phyloP scores from a whole-genome alignment of 345 rosid species.

The Dipteronia dyeriana region DNA sequence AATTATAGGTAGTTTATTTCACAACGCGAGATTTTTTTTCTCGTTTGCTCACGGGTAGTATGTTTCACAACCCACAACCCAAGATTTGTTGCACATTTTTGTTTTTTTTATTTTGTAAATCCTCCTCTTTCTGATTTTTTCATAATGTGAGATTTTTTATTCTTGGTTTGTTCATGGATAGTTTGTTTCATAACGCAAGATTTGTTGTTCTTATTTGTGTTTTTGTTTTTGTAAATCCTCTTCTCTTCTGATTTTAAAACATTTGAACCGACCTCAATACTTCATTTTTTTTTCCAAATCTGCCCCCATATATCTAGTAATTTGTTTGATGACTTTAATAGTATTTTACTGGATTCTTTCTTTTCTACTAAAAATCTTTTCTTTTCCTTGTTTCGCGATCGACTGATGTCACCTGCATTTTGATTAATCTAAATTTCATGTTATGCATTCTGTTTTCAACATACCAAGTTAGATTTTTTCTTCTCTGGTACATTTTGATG shows the following conservation, averaged over 20 bases:
- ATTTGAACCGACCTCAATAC: conserved; percentile 15
- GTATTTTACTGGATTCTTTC: not conserved
- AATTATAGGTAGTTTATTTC: not conserved
- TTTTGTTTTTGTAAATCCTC: not conserved
- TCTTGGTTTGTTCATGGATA: conserved; percentile 7
- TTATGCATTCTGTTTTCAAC: not conserved
- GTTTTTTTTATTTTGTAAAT: not conserved
- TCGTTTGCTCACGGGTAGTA: conserved; percentile 2
- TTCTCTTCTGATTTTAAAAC: conserved; percentile 7
- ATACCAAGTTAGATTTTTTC: too few relatives aligned
- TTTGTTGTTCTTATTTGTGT: conserved; percentile 8
- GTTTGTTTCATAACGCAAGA: conserved; percentile 19
- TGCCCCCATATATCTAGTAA: conserved; percentile 8
- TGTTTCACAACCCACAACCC: conserved; percentile 23
- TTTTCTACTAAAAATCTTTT: not conserved
- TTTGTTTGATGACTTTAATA: not conserved
- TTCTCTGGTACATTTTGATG: too few relatives aligned
- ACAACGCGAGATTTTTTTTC: too few relatives aligned
- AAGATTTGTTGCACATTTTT: conserved; percentile 10
- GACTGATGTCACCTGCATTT: conserved; percentile 25
- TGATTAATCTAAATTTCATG: not conserved
- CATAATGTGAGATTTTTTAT: too few relatives aligned
- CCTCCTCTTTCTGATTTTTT: conserved; percentile 2
- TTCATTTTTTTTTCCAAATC: conserved; percentile 25
- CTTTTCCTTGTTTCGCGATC: not conserved